Conservation (phyloP, 83 land plant genomes). For the Diphasiastrum complanatum region DNA sequence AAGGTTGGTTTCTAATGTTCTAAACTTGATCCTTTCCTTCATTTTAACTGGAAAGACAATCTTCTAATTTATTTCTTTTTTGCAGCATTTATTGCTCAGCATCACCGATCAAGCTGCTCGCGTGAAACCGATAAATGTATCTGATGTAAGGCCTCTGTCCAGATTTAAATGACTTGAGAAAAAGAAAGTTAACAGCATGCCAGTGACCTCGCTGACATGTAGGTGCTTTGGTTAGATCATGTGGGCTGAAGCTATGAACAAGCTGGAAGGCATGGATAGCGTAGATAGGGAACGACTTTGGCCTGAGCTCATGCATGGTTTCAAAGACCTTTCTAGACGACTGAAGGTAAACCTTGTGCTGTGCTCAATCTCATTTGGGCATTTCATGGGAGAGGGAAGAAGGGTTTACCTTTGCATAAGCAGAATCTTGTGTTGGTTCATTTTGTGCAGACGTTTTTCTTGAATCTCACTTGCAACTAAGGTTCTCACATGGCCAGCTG, state of each 20-base stretch:
- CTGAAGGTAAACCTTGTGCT: too few species aligned
- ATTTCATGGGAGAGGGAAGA: background rate
- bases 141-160: slow-evolving; percentile 59
- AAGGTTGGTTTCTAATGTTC: slow-evolving; percentile 44
- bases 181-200: background rate
- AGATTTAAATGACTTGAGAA: background rate
- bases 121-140: slow-evolving; percentile 79
- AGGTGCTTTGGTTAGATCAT: slow-evolving; percentile 49
- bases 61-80: slow-evolving; percentile 7
- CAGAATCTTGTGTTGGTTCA: too few species aligned
- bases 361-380: too few species aligned
- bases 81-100: slow-evolving; percentile 89
- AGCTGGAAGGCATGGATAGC: slow-evolving; percentile 96
- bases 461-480: too few species aligned
- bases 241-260: slow-evolving; percentile 98
- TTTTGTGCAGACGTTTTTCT: too few species aligned
- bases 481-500: too few species aligned
- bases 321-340: slow-evolving; percentile 86
- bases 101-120: slow-evolving; percentile 79
- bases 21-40: background rate
- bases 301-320: slow-evolving; percentile 93
- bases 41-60: background rate
- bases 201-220: slow-evolving; percentile 3
- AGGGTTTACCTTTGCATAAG: too few species aligned
- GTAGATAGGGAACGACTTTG: slow-evolving; percentile 74